Evolutionary conservation across 352 stramenopile species (phyloP).

Genomic region (Phytophthora vignae): DNA sequence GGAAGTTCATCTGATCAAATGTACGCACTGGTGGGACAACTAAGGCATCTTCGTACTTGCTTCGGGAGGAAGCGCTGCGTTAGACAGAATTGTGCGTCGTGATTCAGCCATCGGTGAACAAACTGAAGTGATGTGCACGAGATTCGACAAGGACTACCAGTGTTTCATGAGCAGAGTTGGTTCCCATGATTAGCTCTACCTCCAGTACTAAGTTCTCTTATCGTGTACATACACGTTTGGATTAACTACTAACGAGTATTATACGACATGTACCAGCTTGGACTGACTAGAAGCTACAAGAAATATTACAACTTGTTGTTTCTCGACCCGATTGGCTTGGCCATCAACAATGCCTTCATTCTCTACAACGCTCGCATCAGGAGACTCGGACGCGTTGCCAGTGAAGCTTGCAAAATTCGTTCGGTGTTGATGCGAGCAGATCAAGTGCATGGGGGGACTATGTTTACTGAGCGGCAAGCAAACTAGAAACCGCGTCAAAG

Average conservation of each 20-base stretch:
- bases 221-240: too few species aligned
- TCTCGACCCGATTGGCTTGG: background rate
- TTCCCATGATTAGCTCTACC: too few species aligned
- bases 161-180: background rate
- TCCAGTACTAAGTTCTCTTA: too few species aligned
- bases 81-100: background rate
- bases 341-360: background rate
- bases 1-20: background rate
- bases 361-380: background rate
- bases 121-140: background rate
- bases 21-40: background rate
- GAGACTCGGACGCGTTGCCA: background rate
- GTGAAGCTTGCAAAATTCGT: background rate
- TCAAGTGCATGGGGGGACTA: background rate
- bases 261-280: background rate
- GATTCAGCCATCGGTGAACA: background rate
- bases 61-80: background rate
- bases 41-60: background rate
- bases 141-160: background rate
- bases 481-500: conserved; percentile 7
- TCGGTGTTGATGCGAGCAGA: background rate
- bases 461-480: conserved; percentile 6
- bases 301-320: background rate
- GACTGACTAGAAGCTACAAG: background rate
- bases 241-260: background rate